phyloP scores from a whole-genome alignment of 2,329 filamentous ascomycete species.

The Talaromyces amestolkiae region DNA sequence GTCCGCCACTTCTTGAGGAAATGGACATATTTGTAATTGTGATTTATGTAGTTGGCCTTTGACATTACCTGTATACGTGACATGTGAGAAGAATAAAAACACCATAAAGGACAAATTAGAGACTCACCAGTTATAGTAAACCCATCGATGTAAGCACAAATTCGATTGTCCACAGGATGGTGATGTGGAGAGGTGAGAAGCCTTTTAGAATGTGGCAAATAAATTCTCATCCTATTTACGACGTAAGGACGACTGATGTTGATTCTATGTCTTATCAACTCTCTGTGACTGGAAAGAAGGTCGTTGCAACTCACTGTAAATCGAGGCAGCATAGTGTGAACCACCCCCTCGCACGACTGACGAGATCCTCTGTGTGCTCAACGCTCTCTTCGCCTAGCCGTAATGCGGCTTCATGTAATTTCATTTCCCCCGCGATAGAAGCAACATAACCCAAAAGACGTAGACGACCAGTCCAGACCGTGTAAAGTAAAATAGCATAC shows the following conservation, averaged over 20 bases:
- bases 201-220: neutral
- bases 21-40: neutral
- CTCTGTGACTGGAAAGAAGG: neutral
- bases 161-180: neutral
- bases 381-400: neutral
- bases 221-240: neutral
- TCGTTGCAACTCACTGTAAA: neutral
- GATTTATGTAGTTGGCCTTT: neutral
- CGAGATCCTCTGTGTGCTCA: neutral
- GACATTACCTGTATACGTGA: conserved; percentile 3
- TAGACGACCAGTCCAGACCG: neutral
- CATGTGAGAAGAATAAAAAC: neutral
- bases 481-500: neutral
- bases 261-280: neutral
- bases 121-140: neutral
- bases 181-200: neutral
- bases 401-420: neutral
- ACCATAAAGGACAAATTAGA: neutral
- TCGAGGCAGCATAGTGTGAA: neutral
- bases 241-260: conserved; percentile 9
- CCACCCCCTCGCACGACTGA: conserved; percentile 6
- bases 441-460: conserved; percentile 3
- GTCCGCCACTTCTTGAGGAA: neutral
- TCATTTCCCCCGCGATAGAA: neutral
- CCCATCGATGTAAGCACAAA: conserved; percentile 3